These are phyloP conservation scores for Boletus speciosus DNA, from an alignment of 768 basidiomycete genomes.

Conservation along the genomic window DNA sequence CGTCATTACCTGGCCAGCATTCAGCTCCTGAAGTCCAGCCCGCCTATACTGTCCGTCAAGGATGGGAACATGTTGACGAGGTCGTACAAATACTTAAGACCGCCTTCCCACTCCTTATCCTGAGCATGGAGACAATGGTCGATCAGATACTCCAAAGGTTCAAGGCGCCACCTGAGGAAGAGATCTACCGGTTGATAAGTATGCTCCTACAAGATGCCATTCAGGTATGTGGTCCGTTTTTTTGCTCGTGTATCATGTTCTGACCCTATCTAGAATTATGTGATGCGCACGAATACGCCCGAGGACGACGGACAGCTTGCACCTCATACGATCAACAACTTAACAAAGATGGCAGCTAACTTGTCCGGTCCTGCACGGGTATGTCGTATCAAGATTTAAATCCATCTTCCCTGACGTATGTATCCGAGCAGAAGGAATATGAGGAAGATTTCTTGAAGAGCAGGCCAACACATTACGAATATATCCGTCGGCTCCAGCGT, in stretches of 20 bases:
- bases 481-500: constrained; percentile 82
- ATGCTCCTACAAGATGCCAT: constrained; percentile 87
- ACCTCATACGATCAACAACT: constrained; percentile 50
- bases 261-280: constrained; percentile 51
- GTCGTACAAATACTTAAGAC: constrained; percentile 93
- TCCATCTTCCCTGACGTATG: background rate
- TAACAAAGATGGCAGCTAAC: constrained; percentile 59
- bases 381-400: constrained; percentile 17
- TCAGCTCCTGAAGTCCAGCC: constrained; percentile 21
- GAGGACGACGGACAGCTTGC: constrained; percentile 69
- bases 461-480: constrained; percentile 80
- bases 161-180: constrained; percentile 87
- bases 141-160: constrained; percentile 91
- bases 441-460: constrained; percentile 85
- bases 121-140: constrained; percentile 95
- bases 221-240: constrained; percentile 47
- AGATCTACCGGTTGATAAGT: constrained; percentile 86
- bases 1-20: constrained; percentile 15
- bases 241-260: background rate
- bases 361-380: constrained; percentile 59
- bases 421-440: constrained; percentile 64
- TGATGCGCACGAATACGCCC: constrained; percentile 56
- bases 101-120: constrained; percentile 87
- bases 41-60: constrained; percentile 50
- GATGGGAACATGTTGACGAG: constrained; percentile 91